Base-by-base conservation (phyloP, 257 asterid genomes). In the Capsicum chinense region DNA sequence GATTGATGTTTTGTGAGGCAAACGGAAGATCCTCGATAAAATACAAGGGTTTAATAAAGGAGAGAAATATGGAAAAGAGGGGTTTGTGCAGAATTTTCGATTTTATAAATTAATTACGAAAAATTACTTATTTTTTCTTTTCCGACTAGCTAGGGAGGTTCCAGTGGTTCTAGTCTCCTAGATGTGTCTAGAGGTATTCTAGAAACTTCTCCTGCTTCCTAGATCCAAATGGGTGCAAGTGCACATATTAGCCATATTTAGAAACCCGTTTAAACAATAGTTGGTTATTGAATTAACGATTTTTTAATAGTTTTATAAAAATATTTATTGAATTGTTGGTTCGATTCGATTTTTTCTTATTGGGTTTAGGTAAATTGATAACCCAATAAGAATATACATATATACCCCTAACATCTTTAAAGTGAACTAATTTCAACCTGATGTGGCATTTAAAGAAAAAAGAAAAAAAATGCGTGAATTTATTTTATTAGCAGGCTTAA, bases 121-220 rank as follows among this genome's bases (percentile, higher is more conserved):
- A 39, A 21, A 26, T 76, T 73, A 52, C 42, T 52, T 13, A 7
- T 6, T 6, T 48, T 13, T 67, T 1, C 1, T 3, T 76, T 47
- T 39, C 5, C 5, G 44, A 5, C 17, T 44, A 3, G 26, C 8
- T 39, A 6, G 79, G 81, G 62, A 26, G 59, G 42, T 54, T 76
- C 81, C 26, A 54, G 81, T 7, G 63, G 81, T 26, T 63, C 63
- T 26, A 52, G 81, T 52, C 54, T 52, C 81, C 63, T 26, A 52
- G 81, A 78, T 78, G 62, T 37, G 26, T 78, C 48, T 54, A 52
- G 64, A 76, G 21, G 58, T 71, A 71, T 71, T 71, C 79, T 71
- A n/a, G 79, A 71, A 71, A 9, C 15, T 42, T 71, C 79, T 71
- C 17, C 5, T n/a, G 9, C 2, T 69, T 69, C 6, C 33, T 16